Percentiles rank a stretch among this genome's conserved stretches.
Evolutionary conservation across 352 stramenopile species (phyloP).

Genomic region (Pythium dissotocum): DNA sequence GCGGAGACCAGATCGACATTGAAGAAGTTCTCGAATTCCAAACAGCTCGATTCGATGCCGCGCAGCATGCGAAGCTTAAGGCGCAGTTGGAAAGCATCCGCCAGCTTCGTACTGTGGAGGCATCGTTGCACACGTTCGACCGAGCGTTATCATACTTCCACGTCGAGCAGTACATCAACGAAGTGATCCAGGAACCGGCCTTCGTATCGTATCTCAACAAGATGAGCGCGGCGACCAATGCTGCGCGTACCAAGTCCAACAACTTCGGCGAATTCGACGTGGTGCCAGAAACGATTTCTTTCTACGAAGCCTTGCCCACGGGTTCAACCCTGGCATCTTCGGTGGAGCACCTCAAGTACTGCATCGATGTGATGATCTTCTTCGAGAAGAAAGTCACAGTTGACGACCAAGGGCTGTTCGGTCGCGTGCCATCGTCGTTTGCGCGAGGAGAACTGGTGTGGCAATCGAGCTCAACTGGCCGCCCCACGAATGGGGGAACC

Average conservation of each 20-base stretch:
- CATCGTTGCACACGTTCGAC: slow-evolving; percentile 79
- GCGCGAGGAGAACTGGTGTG: slow-evolving; percentile 77
- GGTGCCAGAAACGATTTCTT: slow-evolving; percentile 61
- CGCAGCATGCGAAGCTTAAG: slow-evolving; percentile 68
- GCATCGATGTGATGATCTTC: slow-evolving; percentile 81
- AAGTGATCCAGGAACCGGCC: slow-evolving; percentile 65
- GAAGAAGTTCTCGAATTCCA: slow-evolving; percentile 38
- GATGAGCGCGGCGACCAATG: slow-evolving; percentile 50
- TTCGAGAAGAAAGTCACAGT: slow-evolving; percentile 87
- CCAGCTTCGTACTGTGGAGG: slow-evolving; percentile 74
- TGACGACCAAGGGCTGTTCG: slow-evolving; percentile 63
- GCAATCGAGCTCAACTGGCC: slow-evolving; percentile 39
- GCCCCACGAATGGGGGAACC: slow-evolving; percentile 39
- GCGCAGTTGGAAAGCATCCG: slow-evolving; percentile 67
- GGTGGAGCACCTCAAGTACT: slow-evolving; percentile 82
- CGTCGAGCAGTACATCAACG: slow-evolving; percentile 82
- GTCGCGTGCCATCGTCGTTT: slow-evolving; percentile 73
- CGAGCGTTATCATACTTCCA: slow-evolving; percentile 79
- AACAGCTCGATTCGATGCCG: slow-evolving; percentile 67
- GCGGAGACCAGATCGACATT: slow-evolving; percentile 37
- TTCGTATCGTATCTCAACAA: slow-evolving; percentile 76
- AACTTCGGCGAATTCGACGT: slow-evolving; percentile 48
- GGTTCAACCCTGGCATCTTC: slow-evolving; percentile 52
- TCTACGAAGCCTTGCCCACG: slow-evolving; percentile 62
- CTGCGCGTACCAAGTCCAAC: slow-evolving; percentile 7